These are phyloP conservation scores for Cichorium intybus DNA, from an alignment of 140 eudicot species.

Conservation along the genomic window DNA sequence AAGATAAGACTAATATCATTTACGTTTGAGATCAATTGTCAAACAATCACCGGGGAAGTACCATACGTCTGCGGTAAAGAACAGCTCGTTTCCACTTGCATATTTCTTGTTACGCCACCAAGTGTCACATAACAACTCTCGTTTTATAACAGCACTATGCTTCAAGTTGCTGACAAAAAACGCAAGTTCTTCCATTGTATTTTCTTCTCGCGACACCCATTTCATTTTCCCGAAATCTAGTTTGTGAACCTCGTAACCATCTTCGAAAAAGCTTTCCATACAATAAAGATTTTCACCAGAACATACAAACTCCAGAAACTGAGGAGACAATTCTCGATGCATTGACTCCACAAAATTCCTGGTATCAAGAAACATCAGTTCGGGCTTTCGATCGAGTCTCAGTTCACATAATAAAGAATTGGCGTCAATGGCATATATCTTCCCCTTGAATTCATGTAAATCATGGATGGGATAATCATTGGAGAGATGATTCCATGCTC, in stretches of 20 bases:
- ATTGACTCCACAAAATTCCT: neutral
- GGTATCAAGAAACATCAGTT: neutral
- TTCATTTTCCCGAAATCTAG: neutral
- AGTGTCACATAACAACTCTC: neutral
- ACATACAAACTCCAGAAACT: neutral
- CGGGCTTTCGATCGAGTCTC: slow-evolving; percentile 2
- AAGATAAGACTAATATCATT: neutral
- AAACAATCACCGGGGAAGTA: neutral
- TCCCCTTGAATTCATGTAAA: slow-evolving; percentile 14
- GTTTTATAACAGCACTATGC: slow-evolving; percentile 32
- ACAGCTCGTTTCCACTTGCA: neutral
- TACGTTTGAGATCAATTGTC: neutral
- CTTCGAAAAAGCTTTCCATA: neutral
- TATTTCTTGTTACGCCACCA: neutral
- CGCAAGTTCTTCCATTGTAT: neutral
- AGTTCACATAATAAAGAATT: neutral
- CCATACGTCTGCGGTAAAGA: neutral
- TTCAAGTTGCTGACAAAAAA: slow-evolving; percentile 18
- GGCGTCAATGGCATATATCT: neutral
- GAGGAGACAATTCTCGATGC: too few species aligned
- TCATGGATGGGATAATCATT: neutral
- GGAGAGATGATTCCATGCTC: neutral
- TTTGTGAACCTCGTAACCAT: neutral
- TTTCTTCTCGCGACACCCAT: neutral
- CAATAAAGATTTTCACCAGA: neutral